Evolutionary conservation across 1,139 yeast species (phyloP).

Genomic region (Taiozyma sp.): DNA sequence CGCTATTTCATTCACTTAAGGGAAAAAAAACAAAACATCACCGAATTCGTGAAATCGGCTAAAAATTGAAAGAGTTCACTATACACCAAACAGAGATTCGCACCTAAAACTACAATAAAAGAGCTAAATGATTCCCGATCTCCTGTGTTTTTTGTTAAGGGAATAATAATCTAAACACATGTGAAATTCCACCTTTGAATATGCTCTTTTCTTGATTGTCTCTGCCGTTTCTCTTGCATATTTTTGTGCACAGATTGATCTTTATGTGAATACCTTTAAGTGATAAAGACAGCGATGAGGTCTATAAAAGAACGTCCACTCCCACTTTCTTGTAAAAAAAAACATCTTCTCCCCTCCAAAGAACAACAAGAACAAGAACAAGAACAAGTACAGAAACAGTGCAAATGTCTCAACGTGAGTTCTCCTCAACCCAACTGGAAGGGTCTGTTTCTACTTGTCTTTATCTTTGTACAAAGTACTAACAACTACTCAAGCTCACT

Average conservation of each 20-base stretch:
- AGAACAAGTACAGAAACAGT: background rate
- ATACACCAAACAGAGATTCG: too few species aligned
- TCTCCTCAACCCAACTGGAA: background rate
- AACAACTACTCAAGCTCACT: constrained; percentile 24
- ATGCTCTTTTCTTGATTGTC: background rate
- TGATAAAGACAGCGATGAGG: constrained; percentile 23
- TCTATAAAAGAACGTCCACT: constrained; percentile 7
- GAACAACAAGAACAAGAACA: background rate
- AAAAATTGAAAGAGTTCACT: background rate
- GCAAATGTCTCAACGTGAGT: background rate
- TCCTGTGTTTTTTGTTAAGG: too few species aligned
- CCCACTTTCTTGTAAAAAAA: constrained; percentile 2
- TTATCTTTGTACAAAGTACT: background rate
- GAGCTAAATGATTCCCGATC: too few species aligned
- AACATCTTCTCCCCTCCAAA: background rate
- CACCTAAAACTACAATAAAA: too few species aligned
- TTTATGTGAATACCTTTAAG: constrained; percentile 11
- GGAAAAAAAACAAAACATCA: background rate
- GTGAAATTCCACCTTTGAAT: too few species aligned
- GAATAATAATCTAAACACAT: too few species aligned
- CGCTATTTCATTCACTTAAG: constrained; percentile 21
- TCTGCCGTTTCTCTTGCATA: background rate
- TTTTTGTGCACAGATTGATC: too few species aligned
- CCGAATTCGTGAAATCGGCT: background rate
- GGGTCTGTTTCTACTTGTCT: too few species aligned